Percentiles rank a stretch among this genome's conserved stretches.
Conservation (phyloP, 1,284 basidiomycete genomes). For the Marasmius fiardii region DNA sequence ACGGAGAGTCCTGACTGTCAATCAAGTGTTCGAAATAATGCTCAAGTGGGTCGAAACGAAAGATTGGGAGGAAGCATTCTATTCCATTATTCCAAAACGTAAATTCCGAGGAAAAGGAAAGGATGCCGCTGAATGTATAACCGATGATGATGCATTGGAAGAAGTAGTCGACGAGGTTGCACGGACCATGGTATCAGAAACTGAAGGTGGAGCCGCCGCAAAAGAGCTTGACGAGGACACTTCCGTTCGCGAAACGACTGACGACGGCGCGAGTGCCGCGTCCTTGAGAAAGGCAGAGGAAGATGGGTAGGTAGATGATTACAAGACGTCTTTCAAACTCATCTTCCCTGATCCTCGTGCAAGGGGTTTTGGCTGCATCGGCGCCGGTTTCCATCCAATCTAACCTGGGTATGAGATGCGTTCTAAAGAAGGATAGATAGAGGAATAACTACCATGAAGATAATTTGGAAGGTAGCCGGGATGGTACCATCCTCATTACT, state of each 20-base stretch:
- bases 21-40: constrained; percentile 95
- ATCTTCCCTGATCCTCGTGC: constrained; percentile 82
- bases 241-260: neutral
- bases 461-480: constrained; percentile 94
- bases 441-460: constrained; percentile 74
- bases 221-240: too few species aligned
- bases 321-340: constrained; percentile 81
- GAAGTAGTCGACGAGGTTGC: neutral
- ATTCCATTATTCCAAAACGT: constrained; percentile 83
- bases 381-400: constrained; percentile 98
- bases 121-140: constrained; percentile 17
- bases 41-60: constrained; percentile 82
- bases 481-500: constrained; percentile 81
- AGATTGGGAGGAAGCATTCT: constrained; percentile 83
- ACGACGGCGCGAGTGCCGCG: neutral
- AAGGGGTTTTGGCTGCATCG: constrained; percentile 81
- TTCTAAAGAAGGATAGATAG: neutral
- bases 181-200: too few species aligned
- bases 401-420: constrained; percentile 28
- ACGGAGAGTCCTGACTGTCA: constrained; percentile 95
- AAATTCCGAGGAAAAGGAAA: constrained; percentile 64
- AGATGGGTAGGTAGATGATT: constrained; percentile 16
- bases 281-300: neutral
- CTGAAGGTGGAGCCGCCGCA: too few species aligned
- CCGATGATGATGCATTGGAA: constrained; percentile 16